Conservation (phyloP, 768 basidiomycete species). For the Kwoniella heveanensis region DNA sequence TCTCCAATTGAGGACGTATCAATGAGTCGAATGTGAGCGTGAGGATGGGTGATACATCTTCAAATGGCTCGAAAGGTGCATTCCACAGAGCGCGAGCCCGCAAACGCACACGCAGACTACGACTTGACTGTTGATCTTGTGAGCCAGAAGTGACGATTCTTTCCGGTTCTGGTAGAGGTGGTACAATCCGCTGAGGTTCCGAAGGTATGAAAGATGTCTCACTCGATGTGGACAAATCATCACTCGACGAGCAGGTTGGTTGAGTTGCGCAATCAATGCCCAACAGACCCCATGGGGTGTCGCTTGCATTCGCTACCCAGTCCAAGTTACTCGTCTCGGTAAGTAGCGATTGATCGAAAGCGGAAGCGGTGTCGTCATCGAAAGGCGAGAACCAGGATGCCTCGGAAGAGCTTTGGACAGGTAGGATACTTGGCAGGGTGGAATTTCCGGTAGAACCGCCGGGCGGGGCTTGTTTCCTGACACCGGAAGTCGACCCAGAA, state of each 20-base stretch:
- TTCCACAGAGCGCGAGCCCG: slow-evolving; percentile 5
- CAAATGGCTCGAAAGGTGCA: slow-evolving; percentile 14
- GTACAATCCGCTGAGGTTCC: slow-evolving; percentile 1
- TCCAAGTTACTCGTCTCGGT: background rate
- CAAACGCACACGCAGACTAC: background rate
- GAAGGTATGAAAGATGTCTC: background rate
- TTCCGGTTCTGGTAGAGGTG: background rate
- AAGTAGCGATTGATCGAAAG: background rate
- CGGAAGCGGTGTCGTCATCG: background rate
- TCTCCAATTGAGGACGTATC: slow-evolving; percentile 40
- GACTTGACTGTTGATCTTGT: background rate
- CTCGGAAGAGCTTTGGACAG: background rate
- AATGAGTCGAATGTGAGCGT: slow-evolving; percentile 32
- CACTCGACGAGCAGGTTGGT: background rate
- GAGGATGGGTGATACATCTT: slow-evolving; percentile 35
- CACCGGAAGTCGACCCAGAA: background rate
- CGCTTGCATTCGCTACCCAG: background rate
- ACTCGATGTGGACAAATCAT: background rate
- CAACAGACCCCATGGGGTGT: background rate
- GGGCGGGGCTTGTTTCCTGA: background rate
- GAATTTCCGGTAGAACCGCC: background rate
- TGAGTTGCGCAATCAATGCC: background rate
- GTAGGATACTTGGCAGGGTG: background rate
- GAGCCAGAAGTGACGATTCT: background rate
- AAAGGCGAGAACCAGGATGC: background rate